Conservation (phyloP, 345 rosid species). For the Theobroma cacao region DNA sequence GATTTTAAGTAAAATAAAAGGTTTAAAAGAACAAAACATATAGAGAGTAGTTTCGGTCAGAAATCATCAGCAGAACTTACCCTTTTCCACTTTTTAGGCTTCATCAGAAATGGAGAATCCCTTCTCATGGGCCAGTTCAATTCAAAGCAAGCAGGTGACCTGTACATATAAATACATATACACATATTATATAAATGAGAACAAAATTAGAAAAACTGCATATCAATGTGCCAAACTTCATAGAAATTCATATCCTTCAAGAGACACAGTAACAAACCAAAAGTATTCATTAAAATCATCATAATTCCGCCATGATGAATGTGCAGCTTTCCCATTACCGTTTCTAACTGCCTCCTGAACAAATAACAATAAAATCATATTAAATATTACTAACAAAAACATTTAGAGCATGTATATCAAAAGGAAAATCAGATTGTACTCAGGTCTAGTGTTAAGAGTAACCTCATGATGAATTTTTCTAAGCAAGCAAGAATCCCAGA, state of each 20-base stretch:
- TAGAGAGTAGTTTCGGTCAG: background rate
- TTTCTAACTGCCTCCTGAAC: constrained; percentile 72
- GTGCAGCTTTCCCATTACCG: constrained; percentile 90
- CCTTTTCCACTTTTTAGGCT: constrained; percentile 67
- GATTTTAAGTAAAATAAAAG: background rate
- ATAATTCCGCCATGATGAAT: constrained; percentile 97
- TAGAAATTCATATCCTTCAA: background rate
- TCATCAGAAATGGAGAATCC: constrained; percentile 51
- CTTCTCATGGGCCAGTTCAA: constrained; percentile 74
- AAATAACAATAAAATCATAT: constrained; percentile 22
- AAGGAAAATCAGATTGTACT: background rate
- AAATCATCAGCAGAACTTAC: constrained; percentile 40
- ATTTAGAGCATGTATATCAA: background rate
- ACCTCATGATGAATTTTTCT: background rate
- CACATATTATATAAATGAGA: constrained; percentile 27
- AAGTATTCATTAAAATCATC: constrained; percentile 99
- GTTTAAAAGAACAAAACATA: background rate
- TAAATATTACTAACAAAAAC: background rate
- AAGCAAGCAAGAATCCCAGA: background rate
- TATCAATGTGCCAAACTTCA: constrained; percentile 12
- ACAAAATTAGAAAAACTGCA: constrained; percentile 1
- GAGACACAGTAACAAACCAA: constrained; percentile 52
- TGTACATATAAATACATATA: constrained; percentile 31
- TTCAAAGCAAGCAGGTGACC: constrained; percentile 95
- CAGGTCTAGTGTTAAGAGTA: background rate